Evolutionary conservation across 1,284 basidiomycete species (phyloP).

Genomic region (Pholiota adiposa): DNA sequence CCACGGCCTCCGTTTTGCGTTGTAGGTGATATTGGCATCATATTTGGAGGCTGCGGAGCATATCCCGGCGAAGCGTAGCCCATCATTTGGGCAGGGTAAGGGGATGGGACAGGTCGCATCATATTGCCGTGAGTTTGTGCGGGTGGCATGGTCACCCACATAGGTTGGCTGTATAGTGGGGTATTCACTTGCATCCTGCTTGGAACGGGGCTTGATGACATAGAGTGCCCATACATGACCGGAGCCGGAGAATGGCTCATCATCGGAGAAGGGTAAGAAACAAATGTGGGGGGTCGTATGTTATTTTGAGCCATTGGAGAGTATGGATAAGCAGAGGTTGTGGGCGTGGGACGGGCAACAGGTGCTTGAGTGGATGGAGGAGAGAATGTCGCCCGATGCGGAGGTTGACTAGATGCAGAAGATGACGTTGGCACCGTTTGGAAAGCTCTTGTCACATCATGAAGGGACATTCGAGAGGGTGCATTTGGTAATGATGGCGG

Average conservation of each 20-base stretch:
- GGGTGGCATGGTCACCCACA: constrained; percentile 66
- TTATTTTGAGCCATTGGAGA: constrained; percentile 58
- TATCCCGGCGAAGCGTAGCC: constrained; percentile 65
- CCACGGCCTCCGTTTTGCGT: constrained; percentile 53
- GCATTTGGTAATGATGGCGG: constrained; percentile 61
- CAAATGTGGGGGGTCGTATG: constrained; percentile 56
- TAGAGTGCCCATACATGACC: constrained; percentile 63
- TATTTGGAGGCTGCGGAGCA: constrained; percentile 45
- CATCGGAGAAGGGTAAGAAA: constrained; percentile 66
- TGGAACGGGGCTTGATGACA: constrained; percentile 64
- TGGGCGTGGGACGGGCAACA: constrained; percentile 48
- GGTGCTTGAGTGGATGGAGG: constrained; percentile 51
- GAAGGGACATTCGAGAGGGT: constrained; percentile 75
- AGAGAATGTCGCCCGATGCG: constrained; percentile 46
- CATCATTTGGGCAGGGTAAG: constrained; percentile 69
- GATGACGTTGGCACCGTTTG: constrained; percentile 69
- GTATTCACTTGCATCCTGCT: constrained; percentile 61
- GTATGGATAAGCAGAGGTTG: constrained; percentile 48
- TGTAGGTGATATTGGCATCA: constrained; percentile 39
- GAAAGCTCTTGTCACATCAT: constrained; percentile 81
- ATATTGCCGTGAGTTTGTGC: constrained; percentile 51
- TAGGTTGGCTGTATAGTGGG: constrained; percentile 59
- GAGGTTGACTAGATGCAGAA: constrained; percentile 49
- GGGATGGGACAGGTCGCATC: constrained; percentile 61
- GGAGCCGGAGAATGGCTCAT: constrained; percentile 70